phyloP scores from a whole-genome alignment of 257 asterid species.

The Nicotiana knightiana region DNA sequence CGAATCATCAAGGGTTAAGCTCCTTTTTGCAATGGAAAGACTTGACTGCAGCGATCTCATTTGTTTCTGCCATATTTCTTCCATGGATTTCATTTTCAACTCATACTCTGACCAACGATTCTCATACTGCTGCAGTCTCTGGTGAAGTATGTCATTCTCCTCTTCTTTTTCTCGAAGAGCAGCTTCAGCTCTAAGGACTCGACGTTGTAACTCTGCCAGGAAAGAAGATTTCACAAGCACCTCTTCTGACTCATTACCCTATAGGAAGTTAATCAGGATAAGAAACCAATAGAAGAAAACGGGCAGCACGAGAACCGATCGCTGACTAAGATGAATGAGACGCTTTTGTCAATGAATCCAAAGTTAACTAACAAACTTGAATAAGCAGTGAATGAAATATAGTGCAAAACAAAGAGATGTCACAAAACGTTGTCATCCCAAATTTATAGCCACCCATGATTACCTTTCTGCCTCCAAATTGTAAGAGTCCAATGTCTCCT shows the following conservation, averaged over 20 bases:
- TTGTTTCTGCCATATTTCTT: constrained; percentile 97
- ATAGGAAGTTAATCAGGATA: constrained; percentile 13
- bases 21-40: constrained; percentile 84
- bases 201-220: constrained; percentile 91
- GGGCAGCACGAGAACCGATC: background rate
- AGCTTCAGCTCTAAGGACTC: constrained; percentile 87
- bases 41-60: constrained; percentile 97
- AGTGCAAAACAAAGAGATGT: background rate
- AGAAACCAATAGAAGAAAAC: background rate
- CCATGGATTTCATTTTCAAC: constrained; percentile 95
- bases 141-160: constrained; percentile 85
- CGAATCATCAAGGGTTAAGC: constrained; percentile 72
- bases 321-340: background rate
- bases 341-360: background rate
- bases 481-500: constrained; percentile 77
- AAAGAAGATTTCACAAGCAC: constrained; percentile 85
- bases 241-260: constrained; percentile 75
- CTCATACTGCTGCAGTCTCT: constrained; percentile 82
- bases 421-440: background rate
- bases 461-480: constrained; percentile 81
- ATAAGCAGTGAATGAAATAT: constrained; percentile 2
- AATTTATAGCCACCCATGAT: constrained; percentile 1
- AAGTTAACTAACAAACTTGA: background rate
- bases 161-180: constrained; percentile 78
- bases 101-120: constrained; percentile 97